Base-by-base conservation (phyloP, 805 yeast genomes). In the Tetrapisispora arboricola region DNA sequence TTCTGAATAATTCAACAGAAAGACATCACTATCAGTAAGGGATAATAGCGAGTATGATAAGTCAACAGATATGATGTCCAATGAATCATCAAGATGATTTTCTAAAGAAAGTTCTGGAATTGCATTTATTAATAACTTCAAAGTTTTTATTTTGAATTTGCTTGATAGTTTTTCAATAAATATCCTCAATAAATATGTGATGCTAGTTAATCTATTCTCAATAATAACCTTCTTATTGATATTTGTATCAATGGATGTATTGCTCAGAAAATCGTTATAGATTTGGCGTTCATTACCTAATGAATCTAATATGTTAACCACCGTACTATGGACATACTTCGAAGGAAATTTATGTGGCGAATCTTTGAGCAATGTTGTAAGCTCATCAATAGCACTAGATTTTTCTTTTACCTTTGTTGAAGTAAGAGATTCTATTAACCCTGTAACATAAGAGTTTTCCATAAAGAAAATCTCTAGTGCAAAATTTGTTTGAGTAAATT, bases 351-450 rank as follows among this genome's bases (percentile, higher is more conserved):
- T 38, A 35, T 39, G 50, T 18, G 58, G 60, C 20, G 41, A 34
- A 41, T 48, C 50, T 44, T 45, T 52, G 41, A 47, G 41, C 4
- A 47, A 55, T 38, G 54, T 60, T 10, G 66, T 66, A 21, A 75
- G 48, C 21, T 55, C 61, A 17, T 55, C 54, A 8, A 79, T 50
- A 0, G 73, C 81, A 36, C 71, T 75, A 46, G 64, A 73, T 29
- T 84, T 60, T 12, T 76, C 83, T 45, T 70, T 71, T 25, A 75
- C 60, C 49, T 72, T 78, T 3, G 68, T 44, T 1, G 84, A 78
- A 19, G 61, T 61, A 30, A 78, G 59, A 24, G 47, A 26, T 24
- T 51, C 32, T 47, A 50, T 12, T 17, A 40, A 39, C 22, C 38
- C 26, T 7, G 25, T 25, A 12, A 52, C 39, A 25, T 38, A 39